Evolutionary conservation across 2,329 filamentous ascomycete genomes (phyloP).

Genomic region (Trichoderma sp.): DNA sequence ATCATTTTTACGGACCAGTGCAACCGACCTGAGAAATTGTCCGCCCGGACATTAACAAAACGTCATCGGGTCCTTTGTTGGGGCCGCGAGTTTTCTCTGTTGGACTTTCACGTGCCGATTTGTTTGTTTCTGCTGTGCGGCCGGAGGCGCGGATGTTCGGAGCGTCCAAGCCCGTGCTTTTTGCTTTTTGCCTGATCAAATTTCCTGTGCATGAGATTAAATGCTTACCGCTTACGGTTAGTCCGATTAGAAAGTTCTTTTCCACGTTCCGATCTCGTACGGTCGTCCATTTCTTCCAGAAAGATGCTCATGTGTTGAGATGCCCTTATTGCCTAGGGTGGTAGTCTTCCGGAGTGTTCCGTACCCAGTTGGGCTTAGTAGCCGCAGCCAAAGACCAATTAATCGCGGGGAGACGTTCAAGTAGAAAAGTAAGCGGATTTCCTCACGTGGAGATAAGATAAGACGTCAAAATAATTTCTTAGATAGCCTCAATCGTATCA

Average conservation of each 20-base stretch:
- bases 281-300: not conserved
- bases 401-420: not conserved
- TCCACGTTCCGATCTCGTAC: not conserved
- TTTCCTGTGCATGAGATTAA: not conserved
- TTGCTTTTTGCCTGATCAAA: not conserved
- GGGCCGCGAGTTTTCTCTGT: slow-evolving; percentile 3
- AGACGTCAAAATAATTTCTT: slow-evolving; percentile 19
- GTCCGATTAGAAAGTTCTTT: not conserved
- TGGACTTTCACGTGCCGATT: slow-evolving; percentile 17
- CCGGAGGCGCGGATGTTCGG: not conserved
- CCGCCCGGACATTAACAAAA: not conserved
- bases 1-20: slow-evolving; percentile 5
- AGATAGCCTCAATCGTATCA: not conserved
- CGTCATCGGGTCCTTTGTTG: slow-evolving; percentile 18
- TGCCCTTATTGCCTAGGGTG: not conserved
- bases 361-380: not conserved
- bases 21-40: not conserved
- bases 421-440: not conserved
- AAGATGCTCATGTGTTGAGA: not conserved
- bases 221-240: not conserved
- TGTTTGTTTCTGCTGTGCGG: not conserved
- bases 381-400: not conserved
- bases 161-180: not conserved
- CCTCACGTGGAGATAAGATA: slow-evolving; percentile 37
- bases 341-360: not conserved